Evolutionary conservation across 352 stramenopile genomes (phyloP).

Genomic region (Phytophthora sojae): DNA sequence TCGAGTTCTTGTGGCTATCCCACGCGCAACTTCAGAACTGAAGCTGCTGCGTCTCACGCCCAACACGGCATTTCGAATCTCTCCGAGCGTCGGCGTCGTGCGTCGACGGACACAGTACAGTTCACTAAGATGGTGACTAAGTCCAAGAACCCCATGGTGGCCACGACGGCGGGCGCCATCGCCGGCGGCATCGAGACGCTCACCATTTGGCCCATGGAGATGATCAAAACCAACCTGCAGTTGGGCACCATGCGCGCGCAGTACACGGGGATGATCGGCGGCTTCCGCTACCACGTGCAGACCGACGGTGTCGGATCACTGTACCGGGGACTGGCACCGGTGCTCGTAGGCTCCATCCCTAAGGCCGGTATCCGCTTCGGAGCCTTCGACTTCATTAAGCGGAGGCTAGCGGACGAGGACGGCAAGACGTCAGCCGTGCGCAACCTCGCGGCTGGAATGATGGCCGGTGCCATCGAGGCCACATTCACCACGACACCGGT

Average conservation of each 20-base stretch:
- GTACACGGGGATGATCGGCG: conserved; percentile 77
- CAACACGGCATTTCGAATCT: conserved; percentile 32
- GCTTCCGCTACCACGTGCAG: conserved; percentile 79
- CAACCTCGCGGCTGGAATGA: conserved; percentile 94
- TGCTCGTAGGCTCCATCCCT: conserved; percentile 94
- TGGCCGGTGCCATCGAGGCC: conserved; percentile 92
- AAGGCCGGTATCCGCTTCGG: conserved; percentile 98
- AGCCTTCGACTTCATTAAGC: conserved; percentile 93
- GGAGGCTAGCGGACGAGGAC: conserved; percentile 84
- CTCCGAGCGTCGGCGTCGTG: conserved; percentile 16
- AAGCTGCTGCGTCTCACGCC: conserved; percentile 10
- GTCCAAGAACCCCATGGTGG: conserved; percentile 83
- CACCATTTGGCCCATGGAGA: conserved; percentile 94
- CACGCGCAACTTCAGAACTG: conserved; percentile 31
- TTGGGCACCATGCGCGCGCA: conserved; percentile 82
- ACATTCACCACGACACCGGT: conserved; percentile 95
- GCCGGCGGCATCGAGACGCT: conserved; percentile 88
- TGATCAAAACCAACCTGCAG: conserved; percentile 96
- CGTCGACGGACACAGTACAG: conserved; percentile 1
- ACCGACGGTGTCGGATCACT: conserved; percentile 80
- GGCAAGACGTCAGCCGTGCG: conserved; percentile 91
- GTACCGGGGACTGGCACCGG: conserved; percentile 94
- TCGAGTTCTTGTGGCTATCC: conserved; percentile 38
- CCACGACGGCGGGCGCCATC: conserved; percentile 85
- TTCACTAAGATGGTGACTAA: conserved; percentile 51